A percentile compares a stretch with the other conserved stretches of the same genome.
Evolutionary conservation across 148 eudicot genomes (phyloP).

Genomic region (Rhododendron ferrugineum): DNA sequence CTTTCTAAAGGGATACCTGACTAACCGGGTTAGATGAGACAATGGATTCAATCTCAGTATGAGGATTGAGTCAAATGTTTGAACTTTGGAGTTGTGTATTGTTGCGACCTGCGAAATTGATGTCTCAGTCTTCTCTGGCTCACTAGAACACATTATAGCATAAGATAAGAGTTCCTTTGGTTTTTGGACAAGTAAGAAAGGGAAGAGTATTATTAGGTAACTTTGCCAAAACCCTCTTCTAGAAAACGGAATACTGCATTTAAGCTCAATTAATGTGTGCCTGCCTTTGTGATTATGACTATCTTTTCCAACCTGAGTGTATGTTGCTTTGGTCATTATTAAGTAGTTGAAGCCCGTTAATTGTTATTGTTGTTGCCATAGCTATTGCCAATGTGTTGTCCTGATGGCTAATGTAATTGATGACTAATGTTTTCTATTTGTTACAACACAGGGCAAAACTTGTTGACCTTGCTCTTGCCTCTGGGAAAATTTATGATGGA

Average conservation of each 20-base stretch:
- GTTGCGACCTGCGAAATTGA: neutral
- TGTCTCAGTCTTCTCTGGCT: neutral
- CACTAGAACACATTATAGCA: neutral
- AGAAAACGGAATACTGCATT: neutral
- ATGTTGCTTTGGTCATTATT: neutral
- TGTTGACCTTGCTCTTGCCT: slow-evolving; percentile 82
- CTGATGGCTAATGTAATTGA: neutral
- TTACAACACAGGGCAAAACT: slow-evolving; percentile 66
- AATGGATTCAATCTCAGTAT: neutral
- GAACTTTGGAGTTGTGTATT: neutral
- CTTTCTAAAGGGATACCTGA: neutral
- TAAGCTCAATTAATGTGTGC: neutral
- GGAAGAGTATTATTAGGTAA: neutral
- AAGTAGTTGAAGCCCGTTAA: neutral
- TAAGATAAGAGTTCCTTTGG: neutral
- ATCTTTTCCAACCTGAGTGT: neutral
- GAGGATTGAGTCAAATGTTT: neutral
- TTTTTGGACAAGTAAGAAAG: neutral
- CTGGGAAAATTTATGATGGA: slow-evolving; percentile 81
- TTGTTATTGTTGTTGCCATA: neutral
- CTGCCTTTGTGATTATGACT: neutral
- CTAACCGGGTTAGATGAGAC: neutral
- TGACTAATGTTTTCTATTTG: slow-evolving; percentile 2
- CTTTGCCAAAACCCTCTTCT: neutral
- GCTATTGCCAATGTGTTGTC: neutral